Evolutionary conservation across 352 stramenopile species (phyloP).

Genomic region (Phytophthora citrophthora): DNA sequence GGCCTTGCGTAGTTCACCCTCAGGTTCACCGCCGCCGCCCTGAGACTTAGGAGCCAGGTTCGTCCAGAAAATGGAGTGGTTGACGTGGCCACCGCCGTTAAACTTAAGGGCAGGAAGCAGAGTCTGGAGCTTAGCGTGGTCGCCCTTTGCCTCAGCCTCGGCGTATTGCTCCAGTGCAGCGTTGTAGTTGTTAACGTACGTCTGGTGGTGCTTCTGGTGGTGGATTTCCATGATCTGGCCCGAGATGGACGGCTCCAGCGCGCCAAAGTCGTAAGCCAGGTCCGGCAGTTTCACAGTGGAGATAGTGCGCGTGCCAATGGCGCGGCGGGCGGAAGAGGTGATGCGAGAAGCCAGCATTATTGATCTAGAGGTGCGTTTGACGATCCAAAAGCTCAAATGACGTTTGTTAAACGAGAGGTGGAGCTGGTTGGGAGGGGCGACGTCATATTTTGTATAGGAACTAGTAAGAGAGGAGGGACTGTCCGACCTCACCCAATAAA

Average conservation of each 20-base stretch:
- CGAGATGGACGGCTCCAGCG: constrained; percentile 88
- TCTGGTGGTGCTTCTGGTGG: constrained; percentile 97
- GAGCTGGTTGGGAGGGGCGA: constrained; percentile 24
- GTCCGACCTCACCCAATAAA: constrained; percentile 27
- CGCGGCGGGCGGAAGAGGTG: constrained; percentile 10
- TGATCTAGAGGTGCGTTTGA: not conserved
- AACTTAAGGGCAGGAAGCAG: constrained; percentile 96
- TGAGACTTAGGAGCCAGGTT: constrained; percentile 89
- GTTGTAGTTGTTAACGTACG: constrained; percentile 98
- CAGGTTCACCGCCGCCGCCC: constrained; percentile 81
- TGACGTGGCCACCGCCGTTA: constrained; percentile 98
- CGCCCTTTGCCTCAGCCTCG: constrained; percentile 82
- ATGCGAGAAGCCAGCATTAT: constrained; percentile 35
- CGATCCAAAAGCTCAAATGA: constrained; percentile 43
- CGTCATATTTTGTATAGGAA: constrained; percentile 11
- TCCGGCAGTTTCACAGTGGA: constrained; percentile 84
- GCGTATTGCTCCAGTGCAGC: constrained; percentile 93
- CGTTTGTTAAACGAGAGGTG: constrained; percentile 33
- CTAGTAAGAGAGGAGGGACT: not conserved
- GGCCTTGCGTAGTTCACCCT: constrained; percentile 85
- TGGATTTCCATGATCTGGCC: constrained; percentile 95
- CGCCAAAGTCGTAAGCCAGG: constrained; percentile 88
- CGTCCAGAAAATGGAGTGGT: constrained; percentile 99
- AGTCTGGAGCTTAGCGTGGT: constrained; percentile 92
- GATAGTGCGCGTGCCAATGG: constrained; percentile 47